Evolutionary conservation across 2,329 filamentous ascomycete species (phyloP), one percentile per base, ranked within the genome.

Genomic region (Ophiostoma quercus): DNA sequence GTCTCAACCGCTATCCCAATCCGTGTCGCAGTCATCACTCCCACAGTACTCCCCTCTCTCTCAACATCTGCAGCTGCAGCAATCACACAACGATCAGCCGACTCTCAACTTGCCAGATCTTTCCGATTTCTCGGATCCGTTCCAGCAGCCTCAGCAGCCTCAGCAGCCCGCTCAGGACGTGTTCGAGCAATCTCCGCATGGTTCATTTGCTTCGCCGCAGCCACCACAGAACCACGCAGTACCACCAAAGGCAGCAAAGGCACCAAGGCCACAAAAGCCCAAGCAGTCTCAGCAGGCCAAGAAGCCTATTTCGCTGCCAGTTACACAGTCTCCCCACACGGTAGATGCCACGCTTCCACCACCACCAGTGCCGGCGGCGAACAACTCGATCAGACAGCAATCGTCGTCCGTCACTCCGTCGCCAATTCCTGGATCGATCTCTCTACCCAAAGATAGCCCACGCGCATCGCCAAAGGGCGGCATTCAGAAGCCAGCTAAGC

Each of bases 381-480:
- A 51, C 66, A 47, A 4, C 22, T 25, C n/a, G 11, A 41, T 11
- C 39, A 69, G 62, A 43, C 67, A 9, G n/a, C 65, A 63, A 11
- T 39, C 67, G 25, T 65, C 63, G 14, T 71, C 72, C 11, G 47
- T 70, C 14, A 72, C 71, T 7, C 72, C 71, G 0, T 71, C 70
- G 12, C 73, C 74, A 12, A 71, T 71, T 0, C 71, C 74, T 3
- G 71, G 63, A 6, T 67, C 70, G 25, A 72, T 68, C 12, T 34
- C 71, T 1, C 32, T 71, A 16, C 70, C 70, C 3, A 71, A 68
- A 19, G 47, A 68, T 6, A 74, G 72, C 34, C 71, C 73, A 4
- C 73, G 73, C 34, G 41, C 73, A 2, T 73, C 73, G 16, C 66
- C 72, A 22, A 70, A 72, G 37, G 73, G 73, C 3, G 70, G 69